phyloP scores from a whole-genome alignment of 163 green algal genomes.

The Chlorella variabilis region DNA sequence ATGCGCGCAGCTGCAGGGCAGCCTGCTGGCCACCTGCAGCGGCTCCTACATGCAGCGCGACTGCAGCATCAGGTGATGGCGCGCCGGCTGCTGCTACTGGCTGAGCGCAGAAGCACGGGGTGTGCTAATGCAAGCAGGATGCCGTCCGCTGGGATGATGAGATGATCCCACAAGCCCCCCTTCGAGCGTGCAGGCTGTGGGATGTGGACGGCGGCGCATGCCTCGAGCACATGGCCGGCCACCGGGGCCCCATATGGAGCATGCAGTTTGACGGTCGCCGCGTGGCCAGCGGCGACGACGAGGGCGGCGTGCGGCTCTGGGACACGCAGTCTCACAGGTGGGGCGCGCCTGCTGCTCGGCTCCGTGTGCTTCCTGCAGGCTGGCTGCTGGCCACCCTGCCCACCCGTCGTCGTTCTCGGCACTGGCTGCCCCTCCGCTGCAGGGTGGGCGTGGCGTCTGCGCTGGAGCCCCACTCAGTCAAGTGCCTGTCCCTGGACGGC shows the following conservation, averaged over 20 bases:
- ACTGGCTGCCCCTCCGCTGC: background rate
- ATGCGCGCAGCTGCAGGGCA: constrained; percentile 7
- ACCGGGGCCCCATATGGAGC: constrained; percentile 25
- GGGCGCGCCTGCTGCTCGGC: background rate
- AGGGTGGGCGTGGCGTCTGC: constrained; percentile 10
- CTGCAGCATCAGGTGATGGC: constrained; percentile 23
- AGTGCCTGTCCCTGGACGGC: constrained; percentile 9
- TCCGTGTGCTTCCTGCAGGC: background rate
- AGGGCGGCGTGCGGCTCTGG: constrained; percentile 19
- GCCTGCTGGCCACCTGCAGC: constrained; percentile 9
- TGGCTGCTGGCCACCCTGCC: no score
- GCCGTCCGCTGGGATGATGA: background rate
- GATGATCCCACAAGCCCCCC: background rate
- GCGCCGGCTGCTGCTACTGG: background rate
- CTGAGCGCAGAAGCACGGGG: background rate
- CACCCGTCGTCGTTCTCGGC: no score
- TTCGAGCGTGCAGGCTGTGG: constrained; percentile 12
- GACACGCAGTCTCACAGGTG: constrained; percentile 8
- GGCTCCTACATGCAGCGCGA: constrained; percentile 26
- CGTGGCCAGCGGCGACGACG: constrained; percentile 15
- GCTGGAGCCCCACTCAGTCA: constrained; percentile 1
- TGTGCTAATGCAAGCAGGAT: background rate
- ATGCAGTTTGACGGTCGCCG: constrained; percentile 11
- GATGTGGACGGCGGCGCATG: background rate
- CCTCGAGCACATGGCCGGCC: constrained; percentile 15